A percentile compares a stretch with the other conserved stretches of the same genome.
Evolutionary conservation across 2,329 filamentous ascomycete species (phyloP).

Genomic region (Gremmenia infestans): DNA sequence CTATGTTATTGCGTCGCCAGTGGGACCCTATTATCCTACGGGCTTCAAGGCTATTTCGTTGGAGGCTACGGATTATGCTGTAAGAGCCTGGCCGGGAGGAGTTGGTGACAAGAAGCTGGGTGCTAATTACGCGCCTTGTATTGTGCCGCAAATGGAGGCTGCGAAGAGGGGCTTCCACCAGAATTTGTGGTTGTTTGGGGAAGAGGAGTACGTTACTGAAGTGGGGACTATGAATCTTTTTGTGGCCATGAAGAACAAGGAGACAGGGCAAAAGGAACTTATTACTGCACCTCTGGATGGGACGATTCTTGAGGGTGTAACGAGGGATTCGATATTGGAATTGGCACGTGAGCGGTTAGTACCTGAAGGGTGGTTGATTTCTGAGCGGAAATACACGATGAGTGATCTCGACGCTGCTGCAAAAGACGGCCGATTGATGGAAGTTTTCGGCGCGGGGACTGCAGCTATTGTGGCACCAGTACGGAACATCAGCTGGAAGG

Average conservation of each 20-base stretch:
- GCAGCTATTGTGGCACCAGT: slow-evolving; percentile 92
- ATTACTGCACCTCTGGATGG: slow-evolving; percentile 94
- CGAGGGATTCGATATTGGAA: slow-evolving; percentile 81
- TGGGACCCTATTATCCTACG: slow-evolving; percentile 96
- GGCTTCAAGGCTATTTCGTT: slow-evolving; percentile 96
- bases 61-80: slow-evolving; percentile 93
- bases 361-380: slow-evolving; percentile 82
- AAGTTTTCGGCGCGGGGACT: slow-evolving; percentile 91
- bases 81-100: slow-evolving; percentile 95
- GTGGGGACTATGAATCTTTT: slow-evolving; percentile 99
- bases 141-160: slow-evolving; percentile 91
- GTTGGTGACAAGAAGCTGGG: slow-evolving; percentile 98
- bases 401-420: slow-evolving; percentile 75
- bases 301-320: slow-evolving; percentile 93
- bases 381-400: slow-evolving; percentile 92
- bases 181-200: slow-evolving; percentile 95
- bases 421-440: slow-evolving; percentile 77
- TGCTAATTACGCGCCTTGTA: slow-evolving; percentile 98
- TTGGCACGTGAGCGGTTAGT: slow-evolving; percentile 79
- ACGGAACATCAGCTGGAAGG: slow-evolving; percentile 83
- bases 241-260: slow-evolving; percentile 75
- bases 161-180: slow-evolving; percentile 92
- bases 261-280: slow-evolving; percentile 86
- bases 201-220: slow-evolving; percentile 93
- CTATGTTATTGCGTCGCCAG: slow-evolving; percentile 92